phyloP scores from a whole-genome alignment of 2,329 filamentous ascomycete genomes.

The Exserohilum turcica region DNA sequence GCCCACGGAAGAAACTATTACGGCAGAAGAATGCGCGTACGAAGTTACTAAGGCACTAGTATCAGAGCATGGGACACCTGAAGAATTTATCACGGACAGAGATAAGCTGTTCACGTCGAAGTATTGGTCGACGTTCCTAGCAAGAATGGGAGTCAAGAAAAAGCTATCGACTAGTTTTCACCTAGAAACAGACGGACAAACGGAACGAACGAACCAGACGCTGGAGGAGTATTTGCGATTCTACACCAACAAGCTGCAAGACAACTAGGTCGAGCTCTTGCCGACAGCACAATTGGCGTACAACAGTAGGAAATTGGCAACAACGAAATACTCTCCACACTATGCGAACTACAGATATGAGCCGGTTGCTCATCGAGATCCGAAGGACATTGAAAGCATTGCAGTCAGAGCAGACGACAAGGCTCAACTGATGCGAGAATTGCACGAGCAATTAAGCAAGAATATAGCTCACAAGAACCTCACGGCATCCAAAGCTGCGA shows the following conservation, averaged over 20 bases:
- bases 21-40: too few relatives aligned
- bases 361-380: neutral
- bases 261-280: neutral
- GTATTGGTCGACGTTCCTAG: neutral
- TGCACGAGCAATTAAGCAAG: neutral
- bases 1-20: too few relatives aligned
- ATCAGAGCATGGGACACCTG: neutral
- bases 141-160: too few relatives aligned
- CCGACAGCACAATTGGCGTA: neutral
- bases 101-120: neutral
- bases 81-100: neutral
- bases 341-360: neutral
- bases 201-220: too few relatives aligned
- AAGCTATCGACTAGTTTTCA: neutral
- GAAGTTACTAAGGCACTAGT: neutral
- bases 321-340: neutral
- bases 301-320: too few relatives aligned
- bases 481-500: too few relatives aligned
- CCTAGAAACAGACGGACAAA: too few relatives aligned
- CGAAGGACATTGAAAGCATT: neutral
- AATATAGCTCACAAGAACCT: neutral
- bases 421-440: neutral
- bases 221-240: neutral
- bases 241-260: neutral
- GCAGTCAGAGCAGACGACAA: neutral